Conservation (phyloP, 2,329 filamentous ascomycete species). For the Fusarium marasasianum region DNA sequence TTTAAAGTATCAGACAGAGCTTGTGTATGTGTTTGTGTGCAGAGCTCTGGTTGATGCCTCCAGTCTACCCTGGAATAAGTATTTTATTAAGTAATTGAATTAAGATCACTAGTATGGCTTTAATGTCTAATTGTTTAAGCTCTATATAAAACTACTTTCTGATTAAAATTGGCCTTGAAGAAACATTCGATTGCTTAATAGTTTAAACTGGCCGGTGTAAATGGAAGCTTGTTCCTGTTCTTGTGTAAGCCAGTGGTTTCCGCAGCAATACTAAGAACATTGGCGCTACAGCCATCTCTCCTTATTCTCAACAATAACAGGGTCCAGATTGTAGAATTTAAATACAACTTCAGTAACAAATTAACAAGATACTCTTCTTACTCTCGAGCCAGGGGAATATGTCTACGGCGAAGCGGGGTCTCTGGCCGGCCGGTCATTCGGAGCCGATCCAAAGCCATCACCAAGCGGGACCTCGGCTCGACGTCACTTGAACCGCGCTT, state of each 20-base stretch:
- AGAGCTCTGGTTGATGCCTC: not conserved
- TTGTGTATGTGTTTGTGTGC: not conserved
- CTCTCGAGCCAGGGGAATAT: not conserved
- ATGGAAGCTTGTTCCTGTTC: not conserved
- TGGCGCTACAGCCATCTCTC: too few species aligned
- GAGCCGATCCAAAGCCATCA: slow-evolving; percentile 19
- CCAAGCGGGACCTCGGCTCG: slow-evolving; percentile 40
- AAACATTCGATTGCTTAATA: accelerated
- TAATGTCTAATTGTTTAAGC: not conserved
- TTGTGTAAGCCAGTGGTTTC: too few species aligned
- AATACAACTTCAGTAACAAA: too few species aligned
- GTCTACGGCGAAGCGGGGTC: not conserved
- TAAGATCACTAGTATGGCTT: not conserved
- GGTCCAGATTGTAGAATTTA: too few species aligned
- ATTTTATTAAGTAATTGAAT: not conserved
- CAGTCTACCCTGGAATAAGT: not conserved
- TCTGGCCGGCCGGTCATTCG: slow-evolving; percentile 8
- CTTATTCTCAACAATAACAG: not conserved
- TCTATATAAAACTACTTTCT: accelerated
- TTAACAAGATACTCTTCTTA: not conserved
- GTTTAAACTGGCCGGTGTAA: too few species aligned
- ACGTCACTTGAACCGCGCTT: slow-evolving; percentile 21
- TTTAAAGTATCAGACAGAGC: not conserved
- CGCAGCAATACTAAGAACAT: not conserved
- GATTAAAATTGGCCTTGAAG: accelerated